These are phyloP conservation scores for Cryoendolithus antarcticus DNA, from an alignment of 2,329 filamentous ascomycete genomes.

Conservation along the genomic window DNA sequence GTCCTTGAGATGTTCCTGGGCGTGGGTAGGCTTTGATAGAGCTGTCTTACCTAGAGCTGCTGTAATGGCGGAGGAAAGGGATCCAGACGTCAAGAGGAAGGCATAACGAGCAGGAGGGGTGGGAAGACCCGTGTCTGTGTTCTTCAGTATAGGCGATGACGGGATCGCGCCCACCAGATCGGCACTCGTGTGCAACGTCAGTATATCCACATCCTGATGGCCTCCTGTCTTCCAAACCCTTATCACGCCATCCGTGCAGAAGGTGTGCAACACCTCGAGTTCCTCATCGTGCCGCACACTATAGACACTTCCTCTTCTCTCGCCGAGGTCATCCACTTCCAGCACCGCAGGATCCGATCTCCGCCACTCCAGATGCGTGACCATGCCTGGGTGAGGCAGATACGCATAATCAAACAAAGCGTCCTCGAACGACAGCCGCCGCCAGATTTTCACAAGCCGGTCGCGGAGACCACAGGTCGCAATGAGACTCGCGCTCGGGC, in stretches of 20 bases:
- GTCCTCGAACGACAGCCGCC: constrained; percentile 73
- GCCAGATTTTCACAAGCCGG: constrained; percentile 83
- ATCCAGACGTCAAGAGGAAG: constrained; percentile 70
- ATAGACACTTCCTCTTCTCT: constrained; percentile 32
- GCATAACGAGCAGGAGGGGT: constrained; percentile 45
- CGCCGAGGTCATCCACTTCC: constrained; percentile 41
- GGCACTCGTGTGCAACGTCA: constrained; percentile 70
- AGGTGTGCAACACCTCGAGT: constrained; percentile 82
- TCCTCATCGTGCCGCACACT: constrained; percentile 18
- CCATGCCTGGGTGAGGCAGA: constrained; percentile 65
- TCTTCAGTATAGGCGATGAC: constrained; percentile 21
- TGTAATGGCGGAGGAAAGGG: constrained; percentile 54
- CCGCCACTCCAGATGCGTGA: constrained; percentile 80
- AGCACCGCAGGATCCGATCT: constrained; percentile 36
- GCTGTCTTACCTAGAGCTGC: constrained; percentile 40
- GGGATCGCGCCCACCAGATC: constrained; percentile 60
- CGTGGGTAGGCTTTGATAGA: constrained; percentile 47
- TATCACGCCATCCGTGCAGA: constrained; percentile 67
- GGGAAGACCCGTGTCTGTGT: constrained; percentile 12
- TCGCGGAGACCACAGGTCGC: constrained; percentile 62
- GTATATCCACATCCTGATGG: constrained; percentile 54
- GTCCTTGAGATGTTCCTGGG: constrained; percentile 72
- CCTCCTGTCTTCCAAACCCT: constrained; percentile 76
- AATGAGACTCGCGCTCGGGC: constrained; percentile 76
- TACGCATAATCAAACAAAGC: constrained; percentile 85